Evolutionary conservation across 2,329 filamentous ascomycete species (phyloP).

Genomic region (Fusarium brachygibbosum): DNA sequence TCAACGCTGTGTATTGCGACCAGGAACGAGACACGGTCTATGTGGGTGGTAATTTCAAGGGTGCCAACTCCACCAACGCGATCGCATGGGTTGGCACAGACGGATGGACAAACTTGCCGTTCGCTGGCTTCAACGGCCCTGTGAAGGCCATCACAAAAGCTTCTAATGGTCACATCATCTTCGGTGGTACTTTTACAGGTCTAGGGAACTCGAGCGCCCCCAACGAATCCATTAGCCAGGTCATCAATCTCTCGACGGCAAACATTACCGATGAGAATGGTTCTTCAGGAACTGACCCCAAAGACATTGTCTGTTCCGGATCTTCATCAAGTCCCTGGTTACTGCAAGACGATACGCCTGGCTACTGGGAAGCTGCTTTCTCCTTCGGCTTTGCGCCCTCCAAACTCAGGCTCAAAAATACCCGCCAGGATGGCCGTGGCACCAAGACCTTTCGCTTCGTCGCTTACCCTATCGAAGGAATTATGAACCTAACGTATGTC

Average conservation of each 20-base stretch:
- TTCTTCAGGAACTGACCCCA: constrained; percentile 73
- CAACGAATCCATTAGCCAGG: constrained; percentile 77
- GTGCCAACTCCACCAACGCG: constrained; percentile 87
- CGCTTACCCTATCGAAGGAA: constrained; percentile 86
- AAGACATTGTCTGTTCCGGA: constrained; percentile 82
- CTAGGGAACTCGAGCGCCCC: constrained; percentile 83
- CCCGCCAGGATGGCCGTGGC: constrained; percentile 83
- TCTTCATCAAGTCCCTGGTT: constrained; percentile 83
- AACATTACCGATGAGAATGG: constrained; percentile 77
- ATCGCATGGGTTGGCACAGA: constrained; percentile 80
- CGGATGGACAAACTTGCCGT: constrained; percentile 85
- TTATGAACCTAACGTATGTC: constrained; percentile 95
- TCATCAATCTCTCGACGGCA: constrained; percentile 86
- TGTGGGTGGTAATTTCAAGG: constrained; percentile 87
- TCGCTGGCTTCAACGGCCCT: constrained; percentile 94
- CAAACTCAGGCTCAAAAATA: constrained; percentile 90
- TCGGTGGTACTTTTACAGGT: constrained; percentile 90
- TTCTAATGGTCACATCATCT: constrained; percentile 86
- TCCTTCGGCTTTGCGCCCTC: constrained; percentile 88
- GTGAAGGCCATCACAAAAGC: constrained; percentile 87
- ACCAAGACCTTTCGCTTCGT: constrained; percentile 91
- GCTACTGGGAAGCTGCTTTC: constrained; percentile 87
- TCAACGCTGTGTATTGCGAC: constrained; percentile 88
- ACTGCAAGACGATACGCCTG: constrained; percentile 78
- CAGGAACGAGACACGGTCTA: constrained; percentile 82